Evolutionary conservation across 805 yeast genomes (phyloP).

Genomic region (Cyberlindnera meyerae): DNA sequence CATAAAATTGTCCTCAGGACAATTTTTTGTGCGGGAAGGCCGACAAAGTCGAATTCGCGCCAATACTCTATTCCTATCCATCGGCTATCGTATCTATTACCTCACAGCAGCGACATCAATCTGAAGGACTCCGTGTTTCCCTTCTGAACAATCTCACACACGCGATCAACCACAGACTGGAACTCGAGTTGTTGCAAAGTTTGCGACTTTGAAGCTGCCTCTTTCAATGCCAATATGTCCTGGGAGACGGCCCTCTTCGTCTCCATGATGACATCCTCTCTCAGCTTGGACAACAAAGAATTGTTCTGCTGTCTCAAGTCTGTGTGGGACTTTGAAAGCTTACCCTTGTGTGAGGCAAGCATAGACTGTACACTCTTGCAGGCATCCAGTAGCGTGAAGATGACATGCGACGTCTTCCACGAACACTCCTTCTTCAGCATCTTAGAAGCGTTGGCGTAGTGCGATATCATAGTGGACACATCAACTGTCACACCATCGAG

Average conservation of each 20-base stretch:
- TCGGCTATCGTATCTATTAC: not conserved
- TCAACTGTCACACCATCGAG: slow-evolving; percentile 1
- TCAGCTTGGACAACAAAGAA: slow-evolving; percentile 9
- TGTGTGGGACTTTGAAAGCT: slow-evolving; percentile 2
- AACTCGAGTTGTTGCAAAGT: slow-evolving; percentile 14
- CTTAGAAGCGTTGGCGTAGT: slow-evolving; percentile 10
- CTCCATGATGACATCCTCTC: slow-evolving; percentile 16
- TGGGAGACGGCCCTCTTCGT: slow-evolving; percentile 6
- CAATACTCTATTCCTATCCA: no score
- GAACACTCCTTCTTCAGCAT: slow-evolving; percentile 10
- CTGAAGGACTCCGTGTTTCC: slow-evolving; percentile 23
- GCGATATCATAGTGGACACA: slow-evolving; percentile 1
- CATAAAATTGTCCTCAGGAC: no score
- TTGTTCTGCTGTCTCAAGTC: slow-evolving; percentile 20
- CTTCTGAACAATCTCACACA: slow-evolving; percentile 16
- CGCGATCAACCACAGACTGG: slow-evolving; percentile 6
- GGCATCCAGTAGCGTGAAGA: slow-evolving; percentile 16
- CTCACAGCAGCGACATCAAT: slow-evolving; percentile 15
- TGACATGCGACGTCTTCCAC: slow-evolving; percentile 20
- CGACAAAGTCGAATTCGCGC: no score
- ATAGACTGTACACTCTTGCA: slow-evolving; percentile 18
- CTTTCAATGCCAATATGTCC: slow-evolving; percentile 1
- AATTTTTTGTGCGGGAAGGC: no score
- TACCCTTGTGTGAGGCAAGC: slow-evolving; percentile 3
- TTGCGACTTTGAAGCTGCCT: slow-evolving; percentile 1